phyloP scores from a whole-genome alignment of 179 eudicot genomes.

The Sideroxylon spinosum region DNA sequence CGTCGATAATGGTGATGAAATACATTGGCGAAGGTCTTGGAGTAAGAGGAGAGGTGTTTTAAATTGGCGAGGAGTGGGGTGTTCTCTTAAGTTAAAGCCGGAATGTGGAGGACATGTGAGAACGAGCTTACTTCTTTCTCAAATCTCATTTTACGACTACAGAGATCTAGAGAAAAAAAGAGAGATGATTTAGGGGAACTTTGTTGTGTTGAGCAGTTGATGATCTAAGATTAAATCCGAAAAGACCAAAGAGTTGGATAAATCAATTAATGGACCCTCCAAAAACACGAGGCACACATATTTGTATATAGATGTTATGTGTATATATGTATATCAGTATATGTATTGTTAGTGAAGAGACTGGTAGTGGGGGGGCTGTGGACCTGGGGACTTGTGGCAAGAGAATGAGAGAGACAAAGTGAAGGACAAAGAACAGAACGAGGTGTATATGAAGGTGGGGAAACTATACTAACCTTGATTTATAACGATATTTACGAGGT shows the following conservation, averaged over 20 bases:
- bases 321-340: not conserved
- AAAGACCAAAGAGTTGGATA: no score
- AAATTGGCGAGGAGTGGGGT: conserved; percentile 53
- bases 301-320: not conserved
- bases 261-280: no score
- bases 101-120: conserved; percentile 12
- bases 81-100: conserved; percentile 45
- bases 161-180: no score
- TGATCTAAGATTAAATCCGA: no score
- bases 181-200: no score
- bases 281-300: no score
- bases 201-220: no score
- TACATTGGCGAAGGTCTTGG: conserved; percentile 84
- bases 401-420: not conserved
- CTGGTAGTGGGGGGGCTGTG: no score
- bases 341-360: not conserved
- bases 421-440: not conserved
- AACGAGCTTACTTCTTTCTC: conserved; percentile 20
- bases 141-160: not conserved
- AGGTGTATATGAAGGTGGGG: not conserved
- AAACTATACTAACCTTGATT: not conserved
- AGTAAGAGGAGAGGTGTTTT: conserved; percentile 46
- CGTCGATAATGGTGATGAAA: conserved; percentile 88
- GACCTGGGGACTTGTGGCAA: not conserved
- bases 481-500: not conserved